Percentiles rank a stretch among this genome's conserved stretches.
phyloP scores from a whole-genome alignment of 139 green algal species.

The Micractinium sp. region DNA sequence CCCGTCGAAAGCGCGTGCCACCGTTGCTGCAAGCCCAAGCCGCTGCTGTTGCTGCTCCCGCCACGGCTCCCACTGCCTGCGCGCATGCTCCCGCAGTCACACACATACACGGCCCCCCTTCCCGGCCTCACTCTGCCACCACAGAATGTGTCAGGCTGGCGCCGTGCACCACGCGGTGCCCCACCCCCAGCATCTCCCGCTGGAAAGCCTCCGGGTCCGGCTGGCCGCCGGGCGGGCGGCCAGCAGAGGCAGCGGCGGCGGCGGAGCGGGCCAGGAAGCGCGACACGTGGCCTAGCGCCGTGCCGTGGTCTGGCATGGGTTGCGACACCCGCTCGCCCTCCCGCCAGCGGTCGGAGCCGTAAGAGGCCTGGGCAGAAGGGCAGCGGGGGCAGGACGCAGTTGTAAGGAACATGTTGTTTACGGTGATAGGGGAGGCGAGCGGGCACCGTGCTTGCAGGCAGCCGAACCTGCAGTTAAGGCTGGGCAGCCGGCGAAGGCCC shows the following conservation, averaged over 20 bases:
- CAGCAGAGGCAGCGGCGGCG: neutral
- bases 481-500: neutral
- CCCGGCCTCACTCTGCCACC: constrained; percentile 55
- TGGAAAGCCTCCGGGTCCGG: neutral
- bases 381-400: neutral
- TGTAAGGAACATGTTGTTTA: too few species aligned
- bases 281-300: constrained; percentile 47
- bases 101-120: neutral
- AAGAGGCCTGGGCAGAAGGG: neutral
- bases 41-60: neutral
- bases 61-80: too few species aligned
- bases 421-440: neutral
- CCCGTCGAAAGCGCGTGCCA: too few species aligned
- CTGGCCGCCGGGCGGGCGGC: neutral
- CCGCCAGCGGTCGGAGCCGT: neutral
- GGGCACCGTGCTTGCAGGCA: neutral
- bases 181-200: constrained; percentile 51
- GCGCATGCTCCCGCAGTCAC: neutral
- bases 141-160: constrained; percentile 61
- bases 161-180: constrained; percentile 88
- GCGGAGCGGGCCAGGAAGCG: neutral
- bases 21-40: neutral
- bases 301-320: constrained; percentile 58
- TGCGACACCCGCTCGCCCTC: constrained; percentile 7
- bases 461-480: neutral